Conservation (phyloP, 2,329 filamentous ascomycete genomes). For the Cladosporium sphaerospermum region DNA sequence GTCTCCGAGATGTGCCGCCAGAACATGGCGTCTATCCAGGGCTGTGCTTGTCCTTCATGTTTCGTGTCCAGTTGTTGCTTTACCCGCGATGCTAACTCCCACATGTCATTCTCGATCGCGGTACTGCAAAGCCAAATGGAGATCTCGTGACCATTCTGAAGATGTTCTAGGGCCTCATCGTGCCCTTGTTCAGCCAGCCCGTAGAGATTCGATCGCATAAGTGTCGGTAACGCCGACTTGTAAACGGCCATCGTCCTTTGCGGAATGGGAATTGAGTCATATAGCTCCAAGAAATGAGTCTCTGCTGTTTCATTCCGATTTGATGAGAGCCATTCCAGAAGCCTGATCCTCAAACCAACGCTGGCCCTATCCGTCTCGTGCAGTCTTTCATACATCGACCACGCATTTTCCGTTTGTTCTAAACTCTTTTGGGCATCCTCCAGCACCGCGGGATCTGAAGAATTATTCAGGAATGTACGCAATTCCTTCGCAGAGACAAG, state of each 20-base stretch:
- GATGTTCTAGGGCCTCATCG: constrained; percentile 22
- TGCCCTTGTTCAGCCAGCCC: constrained; percentile 18
- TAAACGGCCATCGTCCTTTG: constrained; percentile 20
- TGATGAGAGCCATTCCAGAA: constrained; percentile 23
- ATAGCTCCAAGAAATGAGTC: constrained; percentile 20
- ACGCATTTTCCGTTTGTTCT: constrained; percentile 19
- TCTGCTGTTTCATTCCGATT: constrained; percentile 15
- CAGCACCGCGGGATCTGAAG: background rate
- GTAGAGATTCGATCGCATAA: constrained; percentile 15
- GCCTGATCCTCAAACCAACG: constrained; percentile 19
- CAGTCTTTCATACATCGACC: constrained; percentile 33
- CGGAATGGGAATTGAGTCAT: constrained; percentile 19
- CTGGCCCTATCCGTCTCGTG: constrained; percentile 18
- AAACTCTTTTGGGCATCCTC: background rate
- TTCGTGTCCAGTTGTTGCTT: constrained; percentile 14
- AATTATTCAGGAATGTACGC: background rate
- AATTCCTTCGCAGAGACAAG: background rate
- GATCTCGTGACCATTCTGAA: constrained; percentile 20
- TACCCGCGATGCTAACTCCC: constrained; percentile 16
- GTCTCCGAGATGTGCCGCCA: constrained; percentile 20
- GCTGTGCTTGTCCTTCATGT: background rate
- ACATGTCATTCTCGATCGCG: constrained; percentile 14
- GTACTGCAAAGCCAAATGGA: constrained; percentile 18
- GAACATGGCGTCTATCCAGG: constrained; percentile 15
- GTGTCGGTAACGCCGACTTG: constrained; percentile 15